Evolutionary conservation across 2,329 filamentous ascomycete genomes (phyloP), one percentile per base, ranked within the genome.

Genomic region (Zarea fungicola): DNA sequence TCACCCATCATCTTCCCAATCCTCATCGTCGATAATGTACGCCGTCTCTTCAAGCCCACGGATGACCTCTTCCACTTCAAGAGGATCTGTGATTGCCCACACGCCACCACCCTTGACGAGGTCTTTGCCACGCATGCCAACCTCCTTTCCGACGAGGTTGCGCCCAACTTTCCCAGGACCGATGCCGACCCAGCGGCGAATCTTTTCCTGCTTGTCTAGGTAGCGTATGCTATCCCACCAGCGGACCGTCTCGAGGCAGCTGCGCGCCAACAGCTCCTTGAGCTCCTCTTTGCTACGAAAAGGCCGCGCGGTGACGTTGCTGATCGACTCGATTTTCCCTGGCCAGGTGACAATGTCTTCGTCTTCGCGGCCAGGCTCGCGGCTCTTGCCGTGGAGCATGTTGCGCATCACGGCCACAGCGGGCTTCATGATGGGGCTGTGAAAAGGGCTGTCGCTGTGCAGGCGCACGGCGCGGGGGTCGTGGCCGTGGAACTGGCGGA

Each of bases 211-310:
- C 63, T 93, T 84, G 64, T 96, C 89, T 42, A 96, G 72, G 61
- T 95, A 96, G 56, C 82, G 83, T 59, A 97, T 91, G 59, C 88
- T 93, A 57, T 95, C 89, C 84, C 91, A 96, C 92, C 92, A 97
- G 51, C 81, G 77, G 35, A 97, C 89, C 25, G 91, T 96, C 70
- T 96, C 89, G n/a, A 93, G 82, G 53, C 87, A 91, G 61, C 90
- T 86, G 42, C 88, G 72, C 1, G 90, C 84, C 42, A 96, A 72
- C 39, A 95, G 69, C 54, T 95, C 84, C 62, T 88, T 88, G 26
- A 96, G 72, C 54, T 95, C 81, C 34, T 81, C 81, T 57, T 81
- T 83, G 55, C 79, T 87, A 54, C 73, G 65, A 57, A 96, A 95
- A 1, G 90, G 90, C 47, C 83, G 70, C 4, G 86, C 91, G 7